Evolutionary conservation across 192 early-diverging fungal genomes (phyloP), one percentile per base, ranked within the genome.

Genomic region (Linnemannia schmuckeri): DNA sequence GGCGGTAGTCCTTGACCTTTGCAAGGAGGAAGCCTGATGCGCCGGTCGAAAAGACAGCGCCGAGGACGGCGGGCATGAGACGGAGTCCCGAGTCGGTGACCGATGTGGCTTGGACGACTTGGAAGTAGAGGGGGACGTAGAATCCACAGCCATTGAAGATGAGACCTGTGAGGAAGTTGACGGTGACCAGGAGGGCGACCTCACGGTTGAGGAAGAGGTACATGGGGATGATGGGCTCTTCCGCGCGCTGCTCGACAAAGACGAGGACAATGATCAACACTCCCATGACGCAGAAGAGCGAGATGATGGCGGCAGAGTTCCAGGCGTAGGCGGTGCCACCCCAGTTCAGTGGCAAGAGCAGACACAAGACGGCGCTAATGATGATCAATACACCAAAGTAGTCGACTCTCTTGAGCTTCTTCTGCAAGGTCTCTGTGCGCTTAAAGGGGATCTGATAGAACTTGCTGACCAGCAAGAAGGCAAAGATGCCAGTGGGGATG

Each of bases 61-160:
- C 94, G 13, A 94, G 47, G 17, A 96, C 90, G 35, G 93, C 91
- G 2, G 96, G 95, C 74, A 98, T 89, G 77, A 93, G 80, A 20
- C 93, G 88, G 24, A 97, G 63, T 27, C 97, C 97, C 9, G 96
- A 92, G 15, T 89, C 82, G 7, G 95, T 96, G 1, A 96, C 93
- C 17, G 90, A 87, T 37, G 94, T 91, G 40, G 92, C 94, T 54
- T 93, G 88, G 30, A 97, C 95, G 54, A 97, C 88, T 83, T 97
- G 93, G 82, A 97, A 96, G 90, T 94, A 97, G 38, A 94, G 69
- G 41, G 95, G 94, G 22, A 95, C 71, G 88, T 96, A 97, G 77
- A 93, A 97, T 5, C 93, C 90, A 18, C 92, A 85, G 1, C 89
- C 91, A 76, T 91, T 92, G 13, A 93, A 93, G 6, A 90, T 88